Base-by-base conservation (phyloP, 1,284 basidiomycete genomes). In the Wolfiporia cocos region DNA sequence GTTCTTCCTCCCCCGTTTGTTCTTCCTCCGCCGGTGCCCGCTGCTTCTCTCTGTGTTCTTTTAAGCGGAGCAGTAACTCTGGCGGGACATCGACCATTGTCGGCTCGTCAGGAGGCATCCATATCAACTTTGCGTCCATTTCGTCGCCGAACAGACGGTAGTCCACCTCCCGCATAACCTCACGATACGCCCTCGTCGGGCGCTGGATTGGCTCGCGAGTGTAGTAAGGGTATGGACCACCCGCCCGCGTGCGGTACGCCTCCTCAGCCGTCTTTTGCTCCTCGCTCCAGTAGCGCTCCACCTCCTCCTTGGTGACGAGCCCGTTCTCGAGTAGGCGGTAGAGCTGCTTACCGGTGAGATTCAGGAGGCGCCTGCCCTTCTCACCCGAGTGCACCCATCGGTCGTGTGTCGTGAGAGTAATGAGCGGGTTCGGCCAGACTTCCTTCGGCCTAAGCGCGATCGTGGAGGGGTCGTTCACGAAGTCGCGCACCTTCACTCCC, bases 401-500 rank as follows among this genome's bases (percentile, higher is more conserved):
- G 47, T 58, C 55, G 52, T 58, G 52, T 15, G 42, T 29, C 19
- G 50, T 39, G 32, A 62, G 52, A 7, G 48, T 41, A 17, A 49
- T 39, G 24, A 51, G 37, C 0, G 58, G 52, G 29, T 46, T 43
- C 10, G 11, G 39, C 57, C 57, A 60, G 14, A 55, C 14, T 34
- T 56, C 55, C 11, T 52, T 50, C 9, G 46, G 49, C 14, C 44
- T 43, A 31, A 45, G 29, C 39, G 40, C 31, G 12, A 36, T 28
- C 21, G 42, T 18, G 31, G 39, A 37, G 4, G 44, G 41, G 33
- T 56, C 61, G 46, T 64, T 63, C 2, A 67, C 74, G 49, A 68
- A 78, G 58, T 78, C 76, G 49, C 68, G 68, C 24, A 76, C 65
- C 59, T 73, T 76, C 55, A 79, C 66, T 24, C 70, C 70, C 6